These are phyloP conservation scores for Mayamaea pseudoterrestris DNA, from an alignment of 108 stramenopile genomes.

Conservation along the genomic window DNA sequence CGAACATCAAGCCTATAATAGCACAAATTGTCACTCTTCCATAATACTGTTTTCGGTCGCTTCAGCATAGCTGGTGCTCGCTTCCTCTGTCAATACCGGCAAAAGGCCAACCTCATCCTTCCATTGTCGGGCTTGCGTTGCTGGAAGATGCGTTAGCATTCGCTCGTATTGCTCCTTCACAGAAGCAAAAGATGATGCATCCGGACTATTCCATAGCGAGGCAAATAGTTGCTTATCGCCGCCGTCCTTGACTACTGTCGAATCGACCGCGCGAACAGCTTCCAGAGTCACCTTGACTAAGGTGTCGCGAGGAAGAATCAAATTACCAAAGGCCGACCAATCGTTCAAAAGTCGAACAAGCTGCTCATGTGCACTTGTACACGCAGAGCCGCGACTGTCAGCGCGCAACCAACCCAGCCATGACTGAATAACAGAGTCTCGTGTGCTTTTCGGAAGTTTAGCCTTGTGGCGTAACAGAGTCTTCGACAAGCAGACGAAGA, in stretches of 20 bases:
- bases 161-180: conserved; percentile 47
- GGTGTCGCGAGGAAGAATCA: conserved; percentile 57
- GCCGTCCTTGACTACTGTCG: conserved; percentile 17
- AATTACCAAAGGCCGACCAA: conserved; percentile 65
- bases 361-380: conserved; percentile 42
- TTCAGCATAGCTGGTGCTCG: too few species aligned
- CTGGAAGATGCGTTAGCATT: conserved; percentile 47
- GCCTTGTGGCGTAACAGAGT: conserved; percentile 61
- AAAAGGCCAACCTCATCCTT: conserved; percentile 44
- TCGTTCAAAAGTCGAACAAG: conserved; percentile 54
- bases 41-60: too few species aligned
- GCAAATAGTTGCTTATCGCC: conserved; percentile 28
- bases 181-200: conserved; percentile 17
- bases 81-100: too few species aligned
- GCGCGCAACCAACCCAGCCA: conserved; percentile 49
- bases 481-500: conserved; percentile 56
- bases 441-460: conserved; percentile 41
- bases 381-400: conserved; percentile 10
- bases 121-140: conserved; percentile 33
- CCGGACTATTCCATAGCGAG: conserved; percentile 28
- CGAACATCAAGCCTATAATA: too few species aligned
- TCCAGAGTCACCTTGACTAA: conserved; percentile 35
- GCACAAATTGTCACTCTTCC: too few species aligned
- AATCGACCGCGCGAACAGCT: conserved; percentile 30
- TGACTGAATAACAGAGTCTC: conserved; percentile 51